These are phyloP conservation scores for Pisolithus sp. DNA, from an alignment of 768 basidiomycete species.

Conservation along the genomic window DNA sequence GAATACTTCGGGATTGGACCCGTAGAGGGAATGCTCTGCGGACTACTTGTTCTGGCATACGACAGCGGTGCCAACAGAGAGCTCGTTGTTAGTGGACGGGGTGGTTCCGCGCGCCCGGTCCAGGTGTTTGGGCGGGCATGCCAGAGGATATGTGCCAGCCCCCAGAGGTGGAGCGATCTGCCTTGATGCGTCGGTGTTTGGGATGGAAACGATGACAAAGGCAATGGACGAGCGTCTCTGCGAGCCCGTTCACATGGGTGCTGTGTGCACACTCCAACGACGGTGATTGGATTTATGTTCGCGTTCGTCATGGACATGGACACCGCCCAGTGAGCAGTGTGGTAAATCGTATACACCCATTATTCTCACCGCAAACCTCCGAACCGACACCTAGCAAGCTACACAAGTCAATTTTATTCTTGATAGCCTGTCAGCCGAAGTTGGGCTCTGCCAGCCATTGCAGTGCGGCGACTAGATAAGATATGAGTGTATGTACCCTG, in stretches of 20 bases:
- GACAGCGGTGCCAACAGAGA: conserved; percentile 84
- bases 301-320: too few relatives aligned
- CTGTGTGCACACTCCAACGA: conserved; percentile 17
- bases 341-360: too few relatives aligned
- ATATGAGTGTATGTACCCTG: too few relatives aligned
- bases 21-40: conserved; percentile 90
- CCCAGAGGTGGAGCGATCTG: conserved; percentile 8
- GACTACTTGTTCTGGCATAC: conserved; percentile 84
- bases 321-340: too few relatives aligned
- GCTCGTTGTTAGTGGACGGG: conserved; percentile 66
- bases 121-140: conserved; percentile 64
- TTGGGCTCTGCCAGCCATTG: too few relatives aligned
- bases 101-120: conserved; percentile 60
- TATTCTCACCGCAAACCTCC: too few relatives aligned
- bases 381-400: too few relatives aligned
- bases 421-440: too few relatives aligned
- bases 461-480: too few relatives aligned
- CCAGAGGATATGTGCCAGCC: conserved; percentile 51
- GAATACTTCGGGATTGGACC: conserved; percentile 98
- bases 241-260: conserved; percentile 53
- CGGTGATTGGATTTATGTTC: conserved; percentile 11
- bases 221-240: conserved; percentile 50
- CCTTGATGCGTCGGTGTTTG: conserved; percentile 55
- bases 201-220: conserved; percentile 67
- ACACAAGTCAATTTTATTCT: too few relatives aligned